Evolutionary conservation across 371 early-diverging fungal species (phyloP).

Genomic region (Apophysomyces elegans): DNA sequence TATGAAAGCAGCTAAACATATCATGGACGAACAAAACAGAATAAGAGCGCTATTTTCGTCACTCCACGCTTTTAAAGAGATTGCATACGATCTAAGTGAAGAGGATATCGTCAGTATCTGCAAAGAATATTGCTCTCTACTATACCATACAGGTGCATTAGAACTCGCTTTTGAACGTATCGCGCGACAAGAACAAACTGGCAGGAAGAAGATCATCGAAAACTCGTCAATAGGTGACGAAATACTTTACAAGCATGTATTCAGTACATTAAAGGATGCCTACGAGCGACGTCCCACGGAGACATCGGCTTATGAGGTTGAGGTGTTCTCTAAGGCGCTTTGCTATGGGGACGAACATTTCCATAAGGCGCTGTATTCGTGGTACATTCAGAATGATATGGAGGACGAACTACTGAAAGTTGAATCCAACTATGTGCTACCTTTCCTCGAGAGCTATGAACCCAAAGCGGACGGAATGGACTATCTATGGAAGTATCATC

Average conservation of each 20-base stretch:
- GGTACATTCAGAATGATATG: constrained; percentile 4
- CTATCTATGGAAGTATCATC: not conserved
- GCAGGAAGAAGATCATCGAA: not conserved
- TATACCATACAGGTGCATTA: not conserved
- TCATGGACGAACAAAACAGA: not conserved
- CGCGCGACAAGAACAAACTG: not conserved
- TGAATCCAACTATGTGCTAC: not conserved
- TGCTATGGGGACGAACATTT: not conserved
- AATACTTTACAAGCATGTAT: not conserved
- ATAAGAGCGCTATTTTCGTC: not conserved
- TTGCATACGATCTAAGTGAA: not conserved
- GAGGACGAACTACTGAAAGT: not conserved
- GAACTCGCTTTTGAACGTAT: not conserved
- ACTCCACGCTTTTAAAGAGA: not conserved
- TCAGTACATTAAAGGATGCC: not conserved
- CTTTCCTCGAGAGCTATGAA: not conserved
- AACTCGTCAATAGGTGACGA: not conserved
- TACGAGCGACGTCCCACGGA: not conserved
- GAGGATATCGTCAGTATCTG: not conserved
- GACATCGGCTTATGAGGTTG: not conserved
- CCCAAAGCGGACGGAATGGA: not conserved
- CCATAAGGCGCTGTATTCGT: not conserved
- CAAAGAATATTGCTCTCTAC: not conserved
- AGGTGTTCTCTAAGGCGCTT: not conserved
- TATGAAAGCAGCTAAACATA: not conserved